These are phyloP conservation scores for Fagus crenata DNA, from an alignment of 306 rosid genomes.

Conservation along the genomic window DNA sequence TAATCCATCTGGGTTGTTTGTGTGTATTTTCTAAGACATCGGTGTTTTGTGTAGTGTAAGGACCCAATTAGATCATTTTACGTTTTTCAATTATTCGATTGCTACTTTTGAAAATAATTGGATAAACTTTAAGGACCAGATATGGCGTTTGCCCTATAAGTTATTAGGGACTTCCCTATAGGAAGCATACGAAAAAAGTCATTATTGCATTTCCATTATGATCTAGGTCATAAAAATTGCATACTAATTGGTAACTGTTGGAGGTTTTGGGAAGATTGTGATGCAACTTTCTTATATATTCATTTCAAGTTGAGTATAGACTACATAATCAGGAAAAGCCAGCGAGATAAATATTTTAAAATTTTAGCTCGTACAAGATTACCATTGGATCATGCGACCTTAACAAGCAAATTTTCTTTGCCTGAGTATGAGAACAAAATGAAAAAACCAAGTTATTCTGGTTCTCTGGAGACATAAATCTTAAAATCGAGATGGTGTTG, in stretches of 20 bases:
- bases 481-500: too few species aligned
- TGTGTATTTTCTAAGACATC: too few species aligned
- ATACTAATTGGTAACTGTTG: background rate
- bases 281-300: background rate
- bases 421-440: background rate
- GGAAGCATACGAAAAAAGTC: background rate
- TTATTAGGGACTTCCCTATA: background rate
- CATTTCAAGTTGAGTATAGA: background rate
- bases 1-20: too few species aligned
- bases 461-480: background rate
- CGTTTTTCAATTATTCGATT: too few species aligned
- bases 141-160: background rate
- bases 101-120: too few species aligned
- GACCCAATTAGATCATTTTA: too few species aligned
- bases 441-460: background rate
- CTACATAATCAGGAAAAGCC: background rate
- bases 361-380: background rate
- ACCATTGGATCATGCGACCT: background rate
- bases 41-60: too few species aligned
- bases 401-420: background rate
- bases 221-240: background rate
- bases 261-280: background rate
- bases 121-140: too few species aligned
- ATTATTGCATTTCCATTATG: too few species aligned
- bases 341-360: background rate